Conservation (phyloP, 805 yeast species). For the Nakazawaea ernobii region DNA sequence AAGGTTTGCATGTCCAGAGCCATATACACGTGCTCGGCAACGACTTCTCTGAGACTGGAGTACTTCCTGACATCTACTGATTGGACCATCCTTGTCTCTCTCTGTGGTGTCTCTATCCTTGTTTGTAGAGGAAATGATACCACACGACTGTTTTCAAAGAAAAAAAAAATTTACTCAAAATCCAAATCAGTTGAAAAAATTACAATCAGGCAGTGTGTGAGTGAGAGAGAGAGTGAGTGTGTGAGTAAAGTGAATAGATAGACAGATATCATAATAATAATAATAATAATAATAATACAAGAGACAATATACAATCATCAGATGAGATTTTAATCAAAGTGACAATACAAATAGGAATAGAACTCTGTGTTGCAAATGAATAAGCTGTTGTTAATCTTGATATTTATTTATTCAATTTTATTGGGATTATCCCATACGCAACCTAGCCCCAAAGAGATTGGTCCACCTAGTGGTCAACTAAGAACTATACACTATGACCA, state of each 20-base stretch:
- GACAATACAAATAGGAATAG: background rate
- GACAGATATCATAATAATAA: too few relatives aligned
- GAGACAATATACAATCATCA: too few relatives aligned
- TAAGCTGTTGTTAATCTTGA: background rate
- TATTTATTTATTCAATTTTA: background rate
- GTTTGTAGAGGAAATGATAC: background rate
- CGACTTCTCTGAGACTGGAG: background rate
- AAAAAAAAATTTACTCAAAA: too few relatives aligned
- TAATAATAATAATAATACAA: too few relatives aligned
- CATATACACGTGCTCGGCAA: background rate
- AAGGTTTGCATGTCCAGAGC: background rate
- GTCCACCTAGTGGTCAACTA: background rate
- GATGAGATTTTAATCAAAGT: too few relatives aligned
- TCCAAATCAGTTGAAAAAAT: too few relatives aligned
- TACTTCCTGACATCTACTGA: conserved; percentile 5
- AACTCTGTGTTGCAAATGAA: background rate
- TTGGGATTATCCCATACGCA: background rate
- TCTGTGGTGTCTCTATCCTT: too few relatives aligned
- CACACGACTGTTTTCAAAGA: too few relatives aligned
- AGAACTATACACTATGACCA: background rate
- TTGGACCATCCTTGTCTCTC: background rate
- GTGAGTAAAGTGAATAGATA: too few relatives aligned
- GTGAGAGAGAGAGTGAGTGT: too few relatives aligned
- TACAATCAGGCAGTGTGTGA: too few relatives aligned
- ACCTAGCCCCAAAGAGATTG: conserved; percentile 9